Evolutionary conservation across 2,329 filamentous ascomycete species (phyloP), one percentile per base, ranked within the genome.

Genomic region (Colletotrichum phormii): DNA sequence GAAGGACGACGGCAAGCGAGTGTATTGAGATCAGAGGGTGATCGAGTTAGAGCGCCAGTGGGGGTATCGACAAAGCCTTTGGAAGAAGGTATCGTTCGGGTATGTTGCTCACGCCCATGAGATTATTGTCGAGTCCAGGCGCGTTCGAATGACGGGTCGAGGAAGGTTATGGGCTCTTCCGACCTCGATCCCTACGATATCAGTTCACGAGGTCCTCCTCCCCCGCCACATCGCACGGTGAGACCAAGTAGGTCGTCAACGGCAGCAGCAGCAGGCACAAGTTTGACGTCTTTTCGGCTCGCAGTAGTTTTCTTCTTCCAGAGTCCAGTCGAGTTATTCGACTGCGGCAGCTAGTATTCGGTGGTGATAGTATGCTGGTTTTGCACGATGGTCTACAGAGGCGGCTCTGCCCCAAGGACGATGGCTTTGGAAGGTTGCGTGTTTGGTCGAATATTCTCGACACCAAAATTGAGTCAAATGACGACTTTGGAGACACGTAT

Each of bases 221-320:
- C 81, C 82, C 84, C 79, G 73, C 85, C 82, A 79, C 85, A 86
- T 86, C 82, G 82, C 84, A 84, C 81, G 77, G 79, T 76, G 77
- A 81, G 78, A 75, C 72, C 74, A 24, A 61, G 42, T 15, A 51
- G 74, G 74, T 67, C 74, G 59, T 75, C 46, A 64, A 70, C 62
- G 60, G 55, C 70, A 61, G 58, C 15, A 31, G 59, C 51, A 72
- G 71, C 31, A 71, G 77, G 78, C 64, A 54, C 74, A 71, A 68
- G 70, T 66, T 60, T 63, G 60, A 72, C 58, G 61, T 74, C 62
- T 75, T 66, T 62, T 72, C 46, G 49, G 29, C n/a, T 70, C n/a
- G n/a, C 66, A 42, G 13, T 53, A 24, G 46, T 13, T 46, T 42
- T 58, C 15, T 46, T 57, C 37, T 49, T 46, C 22, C 60, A 61